These are phyloP conservation scores for Saprolegnia diclina DNA, from an alignment of 352 stramenopile species.

Conservation along the genomic window DNA sequence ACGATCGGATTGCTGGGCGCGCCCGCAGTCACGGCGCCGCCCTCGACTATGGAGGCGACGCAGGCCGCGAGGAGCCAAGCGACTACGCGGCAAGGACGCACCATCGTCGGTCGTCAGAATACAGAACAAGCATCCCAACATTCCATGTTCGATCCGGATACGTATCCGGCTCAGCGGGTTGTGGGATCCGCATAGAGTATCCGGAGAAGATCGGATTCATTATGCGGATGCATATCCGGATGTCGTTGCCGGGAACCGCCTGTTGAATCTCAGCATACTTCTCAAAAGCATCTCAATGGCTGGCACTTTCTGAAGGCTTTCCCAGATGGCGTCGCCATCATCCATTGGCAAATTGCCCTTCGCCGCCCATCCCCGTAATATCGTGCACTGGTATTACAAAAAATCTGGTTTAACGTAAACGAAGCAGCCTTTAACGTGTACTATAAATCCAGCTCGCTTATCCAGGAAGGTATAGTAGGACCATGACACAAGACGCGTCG, in stretches of 20 bases:
- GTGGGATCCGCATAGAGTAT: neutral
- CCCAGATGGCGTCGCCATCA: neutral
- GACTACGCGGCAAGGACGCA: neutral
- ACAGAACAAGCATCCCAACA: neutral
- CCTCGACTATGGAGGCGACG: neutral
- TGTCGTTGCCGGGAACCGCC: neutral
- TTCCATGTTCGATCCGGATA: neutral
- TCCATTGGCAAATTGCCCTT: neutral
- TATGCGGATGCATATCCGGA: neutral
- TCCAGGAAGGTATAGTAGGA: too few relatives aligned
- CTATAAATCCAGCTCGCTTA: too few relatives aligned
- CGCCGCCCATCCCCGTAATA: neutral
- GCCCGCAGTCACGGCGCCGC: conserved; percentile 50
- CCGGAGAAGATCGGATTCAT: neutral
- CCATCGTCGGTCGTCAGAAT: neutral
- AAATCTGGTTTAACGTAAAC: neutral
- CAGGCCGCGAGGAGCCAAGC: neutral
- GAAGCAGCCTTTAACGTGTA: too few relatives aligned
- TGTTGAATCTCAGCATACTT: neutral
- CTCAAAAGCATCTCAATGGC: neutral
- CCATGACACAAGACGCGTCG: too few relatives aligned
- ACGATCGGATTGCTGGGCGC: conserved; percentile 57
- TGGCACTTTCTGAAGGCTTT: neutral
- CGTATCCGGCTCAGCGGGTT: neutral
- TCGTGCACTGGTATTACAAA: neutral